Conservation (phyloP, 805 yeast genomes). For the Torulaspora microellipsoides region DNA sequence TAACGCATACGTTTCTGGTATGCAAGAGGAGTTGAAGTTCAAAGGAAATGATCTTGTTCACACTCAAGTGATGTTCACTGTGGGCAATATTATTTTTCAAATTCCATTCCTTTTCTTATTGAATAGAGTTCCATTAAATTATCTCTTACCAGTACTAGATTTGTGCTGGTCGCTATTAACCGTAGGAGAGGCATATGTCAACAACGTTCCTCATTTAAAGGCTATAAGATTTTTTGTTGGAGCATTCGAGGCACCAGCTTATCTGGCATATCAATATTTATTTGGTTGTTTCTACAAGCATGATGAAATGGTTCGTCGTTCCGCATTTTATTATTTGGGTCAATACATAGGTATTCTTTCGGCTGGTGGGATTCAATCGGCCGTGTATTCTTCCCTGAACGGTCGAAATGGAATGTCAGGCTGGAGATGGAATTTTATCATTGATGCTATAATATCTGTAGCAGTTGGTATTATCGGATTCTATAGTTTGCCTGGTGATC, state of each 20-base stretch:
- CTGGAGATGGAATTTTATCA: constrained; percentile 72
- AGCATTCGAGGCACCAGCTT: constrained; percentile 54
- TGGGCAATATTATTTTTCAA: constrained; percentile 58
- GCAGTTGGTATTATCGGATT: constrained; percentile 54
- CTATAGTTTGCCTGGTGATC: constrained; percentile 62
- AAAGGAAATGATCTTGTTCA: constrained; percentile 59
- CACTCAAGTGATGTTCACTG: constrained; percentile 53
- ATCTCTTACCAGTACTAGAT: constrained; percentile 45
- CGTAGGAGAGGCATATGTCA: constrained; percentile 44
- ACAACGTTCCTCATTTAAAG: constrained; percentile 45
- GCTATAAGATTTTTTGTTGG: constrained; percentile 63
- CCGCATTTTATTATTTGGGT: constrained; percentile 58
- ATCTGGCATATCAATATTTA: constrained; percentile 55
- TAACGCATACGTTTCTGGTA: constrained; percentile 64
- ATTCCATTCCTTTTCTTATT: constrained; percentile 57
- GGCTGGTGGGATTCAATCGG: constrained; percentile 58
- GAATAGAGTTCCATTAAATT: constrained; percentile 50
- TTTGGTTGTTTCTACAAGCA: constrained; percentile 57
- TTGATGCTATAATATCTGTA: constrained; percentile 57
- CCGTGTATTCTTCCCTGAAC: constrained; percentile 43
- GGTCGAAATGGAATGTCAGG: constrained; percentile 53
- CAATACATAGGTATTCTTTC: constrained; percentile 60
- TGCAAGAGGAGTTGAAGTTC: constrained; percentile 53
- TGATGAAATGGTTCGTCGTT: constrained; percentile 55
- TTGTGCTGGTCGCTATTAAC: constrained; percentile 60